Evolutionary conservation across 441 rosid species (phyloP).

Genomic region (Populus trichocarpa): DNA sequence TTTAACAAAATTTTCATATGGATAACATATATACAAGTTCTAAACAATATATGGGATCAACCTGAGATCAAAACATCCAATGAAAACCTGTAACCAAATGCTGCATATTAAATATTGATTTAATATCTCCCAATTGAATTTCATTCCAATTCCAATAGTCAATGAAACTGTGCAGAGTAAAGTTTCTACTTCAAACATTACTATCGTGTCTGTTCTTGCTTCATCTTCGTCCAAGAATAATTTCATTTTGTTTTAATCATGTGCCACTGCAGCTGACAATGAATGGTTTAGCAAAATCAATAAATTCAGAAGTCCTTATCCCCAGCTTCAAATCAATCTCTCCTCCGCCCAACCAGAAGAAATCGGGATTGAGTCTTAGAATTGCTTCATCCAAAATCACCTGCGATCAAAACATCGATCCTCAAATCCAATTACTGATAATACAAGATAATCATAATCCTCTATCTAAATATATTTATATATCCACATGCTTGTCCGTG

Average conservation of each 20-base stretch:
- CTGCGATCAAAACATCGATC: conserved; percentile 36
- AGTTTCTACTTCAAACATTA: conserved; percentile 18
- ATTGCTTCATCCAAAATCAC: conserved; percentile 92
- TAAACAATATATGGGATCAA: too few relatives aligned
- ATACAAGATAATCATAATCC: neutral
- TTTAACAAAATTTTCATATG: too few relatives aligned
- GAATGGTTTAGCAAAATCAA: conserved; percentile 10
- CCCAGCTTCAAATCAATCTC: conserved; percentile 88
- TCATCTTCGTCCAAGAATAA: neutral
- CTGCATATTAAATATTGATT: too few relatives aligned
- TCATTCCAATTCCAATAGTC: neutral
- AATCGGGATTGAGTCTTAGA: conserved; percentile 60
- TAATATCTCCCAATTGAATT: neutral
- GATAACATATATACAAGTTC: too few relatives aligned
- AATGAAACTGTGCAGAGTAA: too few relatives aligned
- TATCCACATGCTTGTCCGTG: too few relatives aligned
- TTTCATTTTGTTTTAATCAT: neutral
- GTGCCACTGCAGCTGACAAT: neutral
- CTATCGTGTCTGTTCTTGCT: neutral
- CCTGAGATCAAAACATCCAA: too few relatives aligned
- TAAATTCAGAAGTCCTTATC: conserved; percentile 61
- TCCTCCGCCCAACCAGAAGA: conserved; percentile 94
- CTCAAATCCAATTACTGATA: conserved; percentile 6
- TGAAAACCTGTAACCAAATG: too few relatives aligned
- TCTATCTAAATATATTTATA: too few relatives aligned